Evolutionary conservation across 2,329 filamentous ascomycete genomes (phyloP).

Genomic region (Pseudocercospora pini-densiflorae): DNA sequence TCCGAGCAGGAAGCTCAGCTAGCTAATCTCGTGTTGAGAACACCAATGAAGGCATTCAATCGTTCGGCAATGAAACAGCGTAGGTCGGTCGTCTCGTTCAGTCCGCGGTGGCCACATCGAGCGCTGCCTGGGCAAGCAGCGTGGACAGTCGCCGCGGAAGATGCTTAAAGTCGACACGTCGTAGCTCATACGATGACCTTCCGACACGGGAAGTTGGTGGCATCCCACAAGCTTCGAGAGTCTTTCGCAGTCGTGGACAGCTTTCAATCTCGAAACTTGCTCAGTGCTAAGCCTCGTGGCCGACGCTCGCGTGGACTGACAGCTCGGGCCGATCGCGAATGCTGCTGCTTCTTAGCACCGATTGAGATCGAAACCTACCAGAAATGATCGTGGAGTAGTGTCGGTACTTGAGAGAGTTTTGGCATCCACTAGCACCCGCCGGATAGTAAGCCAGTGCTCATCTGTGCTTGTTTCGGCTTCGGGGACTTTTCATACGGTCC

Average conservation of each 20-base stretch:
- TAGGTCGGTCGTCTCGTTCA: background rate
- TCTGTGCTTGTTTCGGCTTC: background rate
- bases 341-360: background rate
- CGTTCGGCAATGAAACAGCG: background rate
- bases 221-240: background rate
- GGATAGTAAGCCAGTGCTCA: background rate
- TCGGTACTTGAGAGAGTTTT: background rate
- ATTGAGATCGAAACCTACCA: background rate
- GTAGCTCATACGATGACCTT: too few relatives aligned
- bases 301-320: background rate
- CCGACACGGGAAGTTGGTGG: too few relatives aligned
- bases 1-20: constrained; percentile 18
- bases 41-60: background rate
- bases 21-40: background rate
- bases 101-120: background rate
- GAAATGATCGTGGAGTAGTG: background rate
- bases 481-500: background rate
- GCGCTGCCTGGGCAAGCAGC: too few relatives aligned
- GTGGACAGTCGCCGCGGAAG: too few relatives aligned
- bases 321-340: constrained; percentile 1
- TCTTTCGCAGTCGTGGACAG: background rate
- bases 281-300: background rate
- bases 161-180: too few relatives aligned
- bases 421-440: background rate
- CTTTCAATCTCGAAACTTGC: background rate